Base-by-base conservation (phyloP, 208 protist genomes). In the Eutreptiella sp. region DNA sequence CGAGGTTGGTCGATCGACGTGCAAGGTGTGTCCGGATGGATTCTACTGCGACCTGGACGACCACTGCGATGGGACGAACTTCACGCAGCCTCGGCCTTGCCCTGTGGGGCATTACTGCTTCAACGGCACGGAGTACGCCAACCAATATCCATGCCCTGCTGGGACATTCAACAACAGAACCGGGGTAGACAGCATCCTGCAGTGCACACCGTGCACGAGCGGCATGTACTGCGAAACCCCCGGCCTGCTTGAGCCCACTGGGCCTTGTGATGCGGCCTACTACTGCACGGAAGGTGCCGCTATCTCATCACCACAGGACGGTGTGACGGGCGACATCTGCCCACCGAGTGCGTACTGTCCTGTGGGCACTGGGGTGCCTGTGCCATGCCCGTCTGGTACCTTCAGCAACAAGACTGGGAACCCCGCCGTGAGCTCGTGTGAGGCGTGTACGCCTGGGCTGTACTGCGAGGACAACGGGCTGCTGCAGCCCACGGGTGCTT, bases 11-110 rank as follows among this genome's bases (percentile, higher is more conserved):
- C 9, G 11, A 46, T 14, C 50, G 11, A n/a, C 27, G 5, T 75
- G 70, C 45, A 2, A n/a, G 3, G 31, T 9, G 27, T 79, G 73
- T 35, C 31, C 62, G 19, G 63, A 7, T n/a, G 73, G 73, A 1
- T 63, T 63, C 38, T 79, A 54, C 36, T 79, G 73, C 42, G 54
- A 60, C 43, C 33, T 27, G 3, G 32, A 14, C 23, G 66, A 58
- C 19, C 34, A 24, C 35, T 63, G 3, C 21, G 35, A 27, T 23
- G 31, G 38, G 21, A 23, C 26, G 24, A 41, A 28, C 4, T 41
- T 59, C 45, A 2, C 27, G 3, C 29, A n/a, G 29, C 14, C 53
- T 14, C 24, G 33, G 34, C 5, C 53, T 5, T 78, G 72, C 42
- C 36, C 52, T 4, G 28, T 46, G 16, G 72, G 72, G 7, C 57